phyloP scores from a whole-genome alignment of 306 rosid genomes.

The Elaeagnus macrophylla region DNA sequence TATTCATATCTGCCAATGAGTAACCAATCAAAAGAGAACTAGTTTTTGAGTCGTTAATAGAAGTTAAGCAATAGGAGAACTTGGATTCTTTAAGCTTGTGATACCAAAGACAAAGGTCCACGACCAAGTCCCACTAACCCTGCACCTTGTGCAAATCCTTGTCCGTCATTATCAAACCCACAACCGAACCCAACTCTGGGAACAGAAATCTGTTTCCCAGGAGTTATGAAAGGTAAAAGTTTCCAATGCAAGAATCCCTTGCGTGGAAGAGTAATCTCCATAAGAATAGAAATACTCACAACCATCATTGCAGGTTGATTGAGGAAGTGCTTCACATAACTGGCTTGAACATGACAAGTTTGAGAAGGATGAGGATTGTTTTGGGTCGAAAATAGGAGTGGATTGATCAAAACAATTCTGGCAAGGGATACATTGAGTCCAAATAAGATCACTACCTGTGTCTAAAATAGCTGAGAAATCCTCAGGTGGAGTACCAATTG shows the following conservation, averaged over 20 bases:
- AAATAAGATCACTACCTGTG: slow-evolving; percentile 81
- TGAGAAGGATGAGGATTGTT: slow-evolving; percentile 49
- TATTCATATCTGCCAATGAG: slow-evolving; percentile 28
- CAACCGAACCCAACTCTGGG: slow-evolving; percentile 70
- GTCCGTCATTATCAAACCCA: slow-evolving; percentile 68
- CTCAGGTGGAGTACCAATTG: slow-evolving; percentile 63
- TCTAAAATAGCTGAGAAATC: slow-evolving; percentile 62
- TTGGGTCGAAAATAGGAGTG: slow-evolving; percentile 64
- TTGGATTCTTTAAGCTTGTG: slow-evolving; percentile 61
- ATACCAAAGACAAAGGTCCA: slow-evolving; percentile 70
- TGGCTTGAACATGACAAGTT: slow-evolving; percentile 34
- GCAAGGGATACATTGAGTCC: slow-evolving; percentile 92
- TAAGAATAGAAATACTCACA: slow-evolving; percentile 62
- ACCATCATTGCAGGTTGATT: slow-evolving; percentile 39
- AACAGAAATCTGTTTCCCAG: slow-evolving; percentile 13
- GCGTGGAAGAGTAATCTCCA: slow-evolving; percentile 68
- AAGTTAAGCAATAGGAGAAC: slow-evolving; percentile 69
- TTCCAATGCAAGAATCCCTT: slow-evolving; percentile 58
- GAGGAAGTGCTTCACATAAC: slow-evolving; percentile 47
- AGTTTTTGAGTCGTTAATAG: slow-evolving; percentile 41
- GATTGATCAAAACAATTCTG: slow-evolving; percentile 53
- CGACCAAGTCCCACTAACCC: slow-evolving; percentile 84
- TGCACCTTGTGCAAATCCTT: slow-evolving; percentile 63
- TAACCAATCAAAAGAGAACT: slow-evolving; percentile 61
- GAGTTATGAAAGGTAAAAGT: slow-evolving; percentile 58